These are phyloP conservation scores for Oidiodendron maius DNA, from an alignment of 495 filamentous ascomycete species.

Conservation along the genomic window DNA sequence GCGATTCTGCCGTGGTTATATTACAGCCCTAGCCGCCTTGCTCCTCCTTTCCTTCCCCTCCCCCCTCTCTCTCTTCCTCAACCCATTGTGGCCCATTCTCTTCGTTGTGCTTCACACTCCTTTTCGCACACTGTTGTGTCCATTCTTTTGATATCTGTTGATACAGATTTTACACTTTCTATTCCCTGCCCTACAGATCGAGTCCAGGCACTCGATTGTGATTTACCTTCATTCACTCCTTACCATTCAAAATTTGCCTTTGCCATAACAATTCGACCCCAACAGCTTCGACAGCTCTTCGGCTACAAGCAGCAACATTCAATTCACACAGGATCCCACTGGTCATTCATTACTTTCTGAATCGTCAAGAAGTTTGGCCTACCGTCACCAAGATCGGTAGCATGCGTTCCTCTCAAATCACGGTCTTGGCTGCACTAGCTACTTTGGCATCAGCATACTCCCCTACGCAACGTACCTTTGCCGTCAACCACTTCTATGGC, in stretches of 20 bases:
- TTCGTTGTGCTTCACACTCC: background rate
- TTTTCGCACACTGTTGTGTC: background rate
- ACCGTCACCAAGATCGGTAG: constrained; percentile 4
- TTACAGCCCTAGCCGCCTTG: too few relatives aligned
- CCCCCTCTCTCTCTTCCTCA: background rate
- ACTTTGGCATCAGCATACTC: constrained; percentile 11
- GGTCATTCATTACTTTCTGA: too few relatives aligned
- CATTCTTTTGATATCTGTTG: constrained; percentile 15
- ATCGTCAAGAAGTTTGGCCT: too few relatives aligned
- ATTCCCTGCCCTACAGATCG: constrained; percentile 3
- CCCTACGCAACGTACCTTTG: constrained; percentile 16
- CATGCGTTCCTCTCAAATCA: constrained; percentile 16
- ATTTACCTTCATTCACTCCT: constrained; percentile 4
- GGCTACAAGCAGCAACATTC: background rate
- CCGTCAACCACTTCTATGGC: constrained; percentile 25
- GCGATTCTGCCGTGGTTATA: too few relatives aligned
- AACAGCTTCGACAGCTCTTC: constrained; percentile 18
- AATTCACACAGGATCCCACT: too few relatives aligned
- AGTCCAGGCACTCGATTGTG: constrained; percentile 22
- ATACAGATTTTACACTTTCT: constrained; percentile 17
- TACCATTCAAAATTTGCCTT: background rate
- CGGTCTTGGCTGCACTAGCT: constrained; percentile 16
- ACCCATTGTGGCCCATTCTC: background rate
- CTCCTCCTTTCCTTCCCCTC: background rate
- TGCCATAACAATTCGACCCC: background rate